These are phyloP conservation scores for Tarenaya hassleriana DNA, from an alignment of 345 rosid species.

Conservation along the genomic window DNA sequence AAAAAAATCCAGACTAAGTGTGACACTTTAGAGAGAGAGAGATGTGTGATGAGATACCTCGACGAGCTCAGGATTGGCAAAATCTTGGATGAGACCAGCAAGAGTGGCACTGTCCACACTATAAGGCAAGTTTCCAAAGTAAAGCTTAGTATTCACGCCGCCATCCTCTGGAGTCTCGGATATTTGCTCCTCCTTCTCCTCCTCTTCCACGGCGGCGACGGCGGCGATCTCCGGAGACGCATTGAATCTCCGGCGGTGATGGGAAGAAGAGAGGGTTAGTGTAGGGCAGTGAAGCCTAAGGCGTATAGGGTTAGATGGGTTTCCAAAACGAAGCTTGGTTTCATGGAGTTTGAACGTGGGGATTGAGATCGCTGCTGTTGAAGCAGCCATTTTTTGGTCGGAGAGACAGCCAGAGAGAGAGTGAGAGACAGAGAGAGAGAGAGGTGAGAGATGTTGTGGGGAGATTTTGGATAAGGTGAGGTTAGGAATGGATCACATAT, in stretches of 20 bases:
- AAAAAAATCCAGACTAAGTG: neutral
- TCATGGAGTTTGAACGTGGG: conserved; percentile 22
- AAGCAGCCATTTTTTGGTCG: conserved; percentile 23
- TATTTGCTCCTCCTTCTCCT: conserved; percentile 21
- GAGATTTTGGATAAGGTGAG: conserved; percentile 24
- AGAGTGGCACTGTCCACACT: conserved; percentile 85
- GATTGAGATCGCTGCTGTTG: conserved; percentile 18
- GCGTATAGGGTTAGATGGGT: conserved; percentile 12
- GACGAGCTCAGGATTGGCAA: conserved; percentile 68
- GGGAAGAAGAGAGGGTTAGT: conserved; percentile 14
- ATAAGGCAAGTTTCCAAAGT: conserved; percentile 87
- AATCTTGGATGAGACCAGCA: conserved; percentile 79
- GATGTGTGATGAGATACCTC: conserved; percentile 38
- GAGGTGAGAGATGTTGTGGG: conserved; percentile 9
- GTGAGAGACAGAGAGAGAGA: conserved; percentile 15
- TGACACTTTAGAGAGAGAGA: neutral
- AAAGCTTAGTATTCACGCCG: conserved; percentile 62
- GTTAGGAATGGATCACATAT: too few species aligned
- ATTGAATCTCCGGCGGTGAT: neutral
- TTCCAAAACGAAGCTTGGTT: neutral
- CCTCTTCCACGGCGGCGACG: conserved; percentile 26
- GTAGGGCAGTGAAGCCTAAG: conserved; percentile 14
- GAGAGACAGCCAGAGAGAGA: neutral
- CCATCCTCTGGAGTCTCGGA: conserved; percentile 8
- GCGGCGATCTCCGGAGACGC: conserved; percentile 18